These are phyloP conservation scores for Suillus americanus DNA, from an alignment of 768 basidiomycete genomes.

Conservation along the genomic window DNA sequence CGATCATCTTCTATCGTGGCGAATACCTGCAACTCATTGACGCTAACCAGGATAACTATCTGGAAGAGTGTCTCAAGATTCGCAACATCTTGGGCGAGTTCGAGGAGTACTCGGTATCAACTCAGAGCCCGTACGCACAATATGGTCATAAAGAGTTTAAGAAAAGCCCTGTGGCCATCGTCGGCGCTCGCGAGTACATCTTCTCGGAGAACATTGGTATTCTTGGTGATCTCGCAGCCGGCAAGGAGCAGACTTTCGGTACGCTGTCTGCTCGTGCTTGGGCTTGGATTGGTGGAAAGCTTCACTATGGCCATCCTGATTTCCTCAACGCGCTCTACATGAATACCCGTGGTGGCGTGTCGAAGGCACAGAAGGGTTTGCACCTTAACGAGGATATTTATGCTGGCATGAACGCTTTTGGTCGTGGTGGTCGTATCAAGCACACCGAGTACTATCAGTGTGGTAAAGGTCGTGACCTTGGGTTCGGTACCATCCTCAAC, in stretches of 20 bases:
- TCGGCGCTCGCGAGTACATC: constrained; percentile 99
- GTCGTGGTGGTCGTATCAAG: constrained; percentile 96
- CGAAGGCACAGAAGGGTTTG: constrained; percentile 99
- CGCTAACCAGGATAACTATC: constrained; percentile 99
- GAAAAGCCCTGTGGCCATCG: constrained; percentile 89
- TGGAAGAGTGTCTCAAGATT: constrained; percentile 99
- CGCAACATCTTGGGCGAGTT: constrained; percentile 98
- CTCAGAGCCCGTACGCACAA: constrained; percentile 88
- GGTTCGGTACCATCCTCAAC: constrained; percentile 98
- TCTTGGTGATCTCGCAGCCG: constrained; percentile 95
- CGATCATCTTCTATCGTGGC: constrained; percentile 98
- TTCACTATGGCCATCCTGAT: constrained; percentile 99
- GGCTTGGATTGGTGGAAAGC: constrained; percentile 97
- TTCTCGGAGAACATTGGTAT: constrained; percentile 99
- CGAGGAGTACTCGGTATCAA: constrained; percentile 85
- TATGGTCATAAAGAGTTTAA: constrained; percentile 89
- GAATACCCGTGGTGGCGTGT: constrained; percentile 97
- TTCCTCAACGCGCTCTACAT: constrained; percentile 98
- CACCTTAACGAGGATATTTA: constrained; percentile 99
- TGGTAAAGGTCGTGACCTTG: constrained; percentile 97
- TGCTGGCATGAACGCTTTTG: constrained; percentile 98
- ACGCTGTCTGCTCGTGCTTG: constrained; percentile 94
- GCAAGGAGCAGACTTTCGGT: constrained; percentile 99
- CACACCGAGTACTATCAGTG: constrained; percentile 99
- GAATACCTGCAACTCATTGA: constrained; percentile 99